Evolutionary conservation across 2,329 filamentous ascomycete species (phyloP).

Genomic region (Sordariomycetes sp.): DNA sequence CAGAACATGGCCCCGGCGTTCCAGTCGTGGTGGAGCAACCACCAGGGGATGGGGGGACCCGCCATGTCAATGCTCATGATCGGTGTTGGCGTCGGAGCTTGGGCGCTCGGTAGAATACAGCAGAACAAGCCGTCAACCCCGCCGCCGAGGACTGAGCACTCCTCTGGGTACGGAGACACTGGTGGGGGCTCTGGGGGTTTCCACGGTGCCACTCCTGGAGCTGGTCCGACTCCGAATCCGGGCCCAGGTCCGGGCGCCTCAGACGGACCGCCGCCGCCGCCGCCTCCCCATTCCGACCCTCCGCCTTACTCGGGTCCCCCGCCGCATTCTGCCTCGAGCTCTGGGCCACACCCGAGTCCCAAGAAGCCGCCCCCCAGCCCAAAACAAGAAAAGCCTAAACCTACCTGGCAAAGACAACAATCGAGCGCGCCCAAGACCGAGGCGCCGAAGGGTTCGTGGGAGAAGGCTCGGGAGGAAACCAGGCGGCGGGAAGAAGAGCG

Average conservation of each 20-base stretch:
- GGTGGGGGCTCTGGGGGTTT: conserved; percentile 16
- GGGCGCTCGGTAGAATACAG: conserved; percentile 43
- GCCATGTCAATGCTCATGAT: conserved; percentile 63
- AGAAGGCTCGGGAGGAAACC: conserved; percentile 59
- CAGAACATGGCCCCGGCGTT: conserved; percentile 63
- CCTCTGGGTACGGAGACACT: conserved; percentile 6
- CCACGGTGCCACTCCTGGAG: conserved; percentile 20
- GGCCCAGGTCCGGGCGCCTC: background rate
- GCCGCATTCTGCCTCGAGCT: conserved; percentile 25
- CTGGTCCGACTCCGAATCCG: conserved; percentile 16
- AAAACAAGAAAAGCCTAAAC: conserved; percentile 19
- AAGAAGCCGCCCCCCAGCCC: background rate
- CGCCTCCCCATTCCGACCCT: conserved; percentile 21
- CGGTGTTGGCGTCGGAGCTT: conserved; percentile 65
- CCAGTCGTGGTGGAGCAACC: conserved; percentile 60
- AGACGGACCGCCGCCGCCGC: conserved; percentile 18
- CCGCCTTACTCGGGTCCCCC: conserved; percentile 8
- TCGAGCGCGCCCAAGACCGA: conserved; percentile 8
- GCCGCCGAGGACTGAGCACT: conserved; percentile 6
- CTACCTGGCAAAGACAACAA: conserved; percentile 24
- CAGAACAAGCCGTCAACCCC: conserved; percentile 12
- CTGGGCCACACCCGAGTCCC: background rate
- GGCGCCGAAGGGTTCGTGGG: conserved; percentile 36
- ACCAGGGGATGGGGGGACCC: conserved; percentile 61
- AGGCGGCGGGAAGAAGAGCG: conserved; percentile 53